Conservation (phyloP, 176 grass and related monocot species). For the Coix lacrymajobi region DNA sequence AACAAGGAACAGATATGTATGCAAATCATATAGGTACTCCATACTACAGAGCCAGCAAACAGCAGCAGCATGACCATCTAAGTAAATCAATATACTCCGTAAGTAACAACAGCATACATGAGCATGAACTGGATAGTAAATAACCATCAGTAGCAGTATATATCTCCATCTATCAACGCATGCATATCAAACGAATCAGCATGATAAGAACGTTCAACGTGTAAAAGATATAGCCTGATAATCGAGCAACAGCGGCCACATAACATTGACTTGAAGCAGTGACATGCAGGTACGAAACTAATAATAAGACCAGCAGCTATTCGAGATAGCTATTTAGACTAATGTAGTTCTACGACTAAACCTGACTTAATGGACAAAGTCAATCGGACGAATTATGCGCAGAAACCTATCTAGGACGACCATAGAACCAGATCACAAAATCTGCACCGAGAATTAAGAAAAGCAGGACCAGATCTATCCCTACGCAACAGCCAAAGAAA, state of each 20-base stretch:
- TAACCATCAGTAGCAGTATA: neutral
- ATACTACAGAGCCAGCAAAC: neutral
- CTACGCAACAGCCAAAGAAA: neutral
- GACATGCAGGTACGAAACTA: neutral
- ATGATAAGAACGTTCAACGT: neutral
- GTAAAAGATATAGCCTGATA: neutral
- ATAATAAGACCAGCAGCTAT: neutral
- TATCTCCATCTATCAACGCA: neutral
- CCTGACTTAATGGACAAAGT: neutral
- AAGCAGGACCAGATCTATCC: neutral
- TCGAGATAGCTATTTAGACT: neutral
- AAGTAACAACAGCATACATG: neutral
- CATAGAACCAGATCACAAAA: neutral
- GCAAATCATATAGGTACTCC: neutral
- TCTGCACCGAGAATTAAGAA: neutral
- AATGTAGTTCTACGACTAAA: neutral
- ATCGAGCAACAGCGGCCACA: neutral
- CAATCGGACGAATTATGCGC: neutral
- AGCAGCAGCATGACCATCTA: neutral
- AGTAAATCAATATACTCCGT: too few species aligned
- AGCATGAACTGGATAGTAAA: neutral
- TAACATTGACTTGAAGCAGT: neutral
- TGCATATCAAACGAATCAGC: neutral
- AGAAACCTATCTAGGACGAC: neutral
- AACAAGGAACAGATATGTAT: neutral